Evolutionary conservation across 306 rosid species (phyloP), one percentile per base, ranked within the genome.

Genomic region (Lablab purpureus): DNA sequence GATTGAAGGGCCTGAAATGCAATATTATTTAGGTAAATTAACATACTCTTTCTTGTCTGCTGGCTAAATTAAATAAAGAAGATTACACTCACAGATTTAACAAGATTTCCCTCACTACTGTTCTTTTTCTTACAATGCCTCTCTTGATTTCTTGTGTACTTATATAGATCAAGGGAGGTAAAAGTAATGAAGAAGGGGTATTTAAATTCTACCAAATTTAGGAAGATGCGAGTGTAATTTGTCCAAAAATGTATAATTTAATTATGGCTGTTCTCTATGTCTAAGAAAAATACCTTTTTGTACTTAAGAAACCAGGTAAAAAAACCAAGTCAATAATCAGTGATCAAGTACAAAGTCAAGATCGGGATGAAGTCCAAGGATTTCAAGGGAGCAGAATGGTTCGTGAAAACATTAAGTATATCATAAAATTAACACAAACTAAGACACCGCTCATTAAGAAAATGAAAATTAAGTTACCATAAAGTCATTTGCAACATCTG

Each of bases 1-100:
- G 87, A 78, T 71, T 84, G 87, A 60, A 84, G 63, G 67, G 88
- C 82, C 90, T 87, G 82, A 66, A 74, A 81, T 56, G 46, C 75
- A 75, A 64, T 15, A 25, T 46, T 62, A 18, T 69, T 22, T 56
- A 25, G 22, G 59, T 52, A 55, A 58, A 52, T 51, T 67, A 66
- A 66, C 43, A 9, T 70, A 36, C 12, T 37, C 71, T 32, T 70
- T 50, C n/a, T 40, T 18, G 67, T 17, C 19, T 25, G 63, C 67
- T 36, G n/a, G 55, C 52, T 52, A 11, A 47, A 60, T 28, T 27
- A 11, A 68, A 23, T 34, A n/a, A n/a, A 14, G 40, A 5, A 13
- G 7, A 59, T 25, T 59, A 13, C 19, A 13, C 19, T 58, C 34
- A 2, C 67, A 30, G 3, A 6, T 30, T 7, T 15, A 15, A 60